phyloP scores from a whole-genome alignment of 345 rosid genomes.

The Hypericum androsaemum region DNA sequence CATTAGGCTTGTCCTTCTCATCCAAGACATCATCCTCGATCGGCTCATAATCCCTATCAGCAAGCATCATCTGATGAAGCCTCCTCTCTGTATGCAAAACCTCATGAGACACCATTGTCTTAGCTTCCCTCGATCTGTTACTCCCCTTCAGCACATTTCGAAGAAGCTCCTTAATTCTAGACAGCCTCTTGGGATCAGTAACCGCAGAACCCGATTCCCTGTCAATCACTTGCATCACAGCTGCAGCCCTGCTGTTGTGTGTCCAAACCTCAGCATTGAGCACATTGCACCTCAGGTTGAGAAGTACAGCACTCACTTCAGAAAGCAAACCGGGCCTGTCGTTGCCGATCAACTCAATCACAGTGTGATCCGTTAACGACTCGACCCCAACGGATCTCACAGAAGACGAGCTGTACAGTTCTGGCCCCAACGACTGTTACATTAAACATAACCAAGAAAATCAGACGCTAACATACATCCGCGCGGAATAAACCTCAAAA shows the following conservation, averaged over 20 bases:
- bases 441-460: too few relatives aligned
- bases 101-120: conserved; percentile 25
- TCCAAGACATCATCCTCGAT: conserved; percentile 11
- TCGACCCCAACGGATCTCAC: conserved; percentile 5
- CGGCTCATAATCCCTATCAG: conserved; percentile 44
- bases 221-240: conserved; percentile 54
- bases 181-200: conserved; percentile 47
- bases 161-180: conserved; percentile 52
- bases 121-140: conserved; percentile 26
- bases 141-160: conserved; percentile 45
- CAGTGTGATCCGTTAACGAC: conserved; percentile 35
- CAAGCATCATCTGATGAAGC: conserved; percentile 60
- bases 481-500: too few relatives aligned
- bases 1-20: conserved; percentile 24
- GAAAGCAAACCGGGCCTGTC: conserved; percentile 76
- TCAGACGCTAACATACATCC: too few relatives aligned
- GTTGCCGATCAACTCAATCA: conserved; percentile 53
- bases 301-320: conserved; percentile 57
- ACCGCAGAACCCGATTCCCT: conserved; percentile 39
- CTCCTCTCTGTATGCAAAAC: conserved; percentile 51
- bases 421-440: too few relatives aligned
- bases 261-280: conserved; percentile 78
- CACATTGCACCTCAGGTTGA: conserved; percentile 50
- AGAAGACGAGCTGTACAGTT: too few relatives aligned
- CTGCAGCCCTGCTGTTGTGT: conserved; percentile 61